These are phyloP conservation scores for Aspergillus aculeatus DNA, from an alignment of 2,329 filamentous ascomycete species.

Conservation along the genomic window DNA sequence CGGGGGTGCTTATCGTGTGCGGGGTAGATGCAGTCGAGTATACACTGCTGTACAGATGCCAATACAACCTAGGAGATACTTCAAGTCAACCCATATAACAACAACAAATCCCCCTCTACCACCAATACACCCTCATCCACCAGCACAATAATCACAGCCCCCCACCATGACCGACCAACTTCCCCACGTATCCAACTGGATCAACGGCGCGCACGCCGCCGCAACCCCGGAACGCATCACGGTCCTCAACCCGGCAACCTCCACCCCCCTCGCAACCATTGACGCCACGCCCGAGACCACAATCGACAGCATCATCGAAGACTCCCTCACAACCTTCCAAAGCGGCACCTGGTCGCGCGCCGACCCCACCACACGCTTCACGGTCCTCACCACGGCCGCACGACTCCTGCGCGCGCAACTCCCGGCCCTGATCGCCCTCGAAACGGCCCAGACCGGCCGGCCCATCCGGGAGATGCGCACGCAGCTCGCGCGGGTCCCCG, in stretches of 20 bases:
- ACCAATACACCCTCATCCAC: background rate
- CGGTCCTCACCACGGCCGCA: slow-evolving; percentile 62
- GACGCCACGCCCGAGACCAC: slow-evolving; percentile 57
- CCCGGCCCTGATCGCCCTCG: slow-evolving; percentile 59
- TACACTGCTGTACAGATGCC: no score
- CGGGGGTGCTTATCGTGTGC: slow-evolving; percentile 1
- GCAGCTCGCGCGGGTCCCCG: slow-evolving; percentile 58
- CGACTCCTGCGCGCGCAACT: slow-evolving; percentile 54
- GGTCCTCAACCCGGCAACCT: slow-evolving; percentile 34
- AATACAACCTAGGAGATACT: no score
- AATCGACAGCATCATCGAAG: slow-evolving; percentile 52
- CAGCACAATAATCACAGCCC: accelerated
- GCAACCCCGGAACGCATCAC: slow-evolving; percentile 17
- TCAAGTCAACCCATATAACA: no score
- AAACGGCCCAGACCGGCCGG: slow-evolving; percentile 67
- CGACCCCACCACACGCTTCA: slow-evolving; percentile 58
- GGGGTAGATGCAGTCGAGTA: background rate
- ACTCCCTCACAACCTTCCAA: slow-evolving; percentile 41
- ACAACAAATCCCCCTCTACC: background rate
- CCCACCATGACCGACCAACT: slow-evolving; percentile 12
- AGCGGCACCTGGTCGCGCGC: slow-evolving; percentile 58
- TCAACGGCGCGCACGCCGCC: slow-evolving; percentile 25
- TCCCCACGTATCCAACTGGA: slow-evolving; percentile 32
- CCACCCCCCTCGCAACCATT: slow-evolving; percentile 38
- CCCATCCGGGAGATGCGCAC: slow-evolving; percentile 69